Percentiles rank a stretch among this genome's conserved stretches.
phyloP scores from a whole-genome alignment of 169 alveolate species.

The Plasmodium chabaudi region DNA sequence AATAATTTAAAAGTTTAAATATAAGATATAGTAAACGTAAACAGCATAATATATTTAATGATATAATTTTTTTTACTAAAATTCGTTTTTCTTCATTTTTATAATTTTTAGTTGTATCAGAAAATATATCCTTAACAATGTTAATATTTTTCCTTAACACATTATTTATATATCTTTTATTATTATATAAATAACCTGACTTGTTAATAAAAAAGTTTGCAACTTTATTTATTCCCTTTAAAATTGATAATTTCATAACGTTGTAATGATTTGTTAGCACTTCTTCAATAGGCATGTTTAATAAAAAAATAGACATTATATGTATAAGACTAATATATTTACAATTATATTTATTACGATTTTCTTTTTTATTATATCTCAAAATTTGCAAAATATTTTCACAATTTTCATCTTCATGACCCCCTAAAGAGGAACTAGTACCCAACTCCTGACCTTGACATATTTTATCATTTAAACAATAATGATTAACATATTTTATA shows the following conservation, averaged over 20 bases:
- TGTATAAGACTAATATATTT: constrained; percentile 44
- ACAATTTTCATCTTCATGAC: neutral
- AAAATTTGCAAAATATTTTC: neutral
- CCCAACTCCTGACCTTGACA: neutral
- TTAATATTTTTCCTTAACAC: constrained; percentile 13
- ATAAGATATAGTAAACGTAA: constrained; percentile 48
- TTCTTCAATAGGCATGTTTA: constrained; percentile 25
- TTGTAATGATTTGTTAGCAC: neutral
- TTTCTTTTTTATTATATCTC: constrained; percentile 10
- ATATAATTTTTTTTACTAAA: constrained; percentile 26
- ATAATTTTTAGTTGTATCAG: neutral
- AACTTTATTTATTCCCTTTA: constrained; percentile 43
- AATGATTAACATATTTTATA: neutral
- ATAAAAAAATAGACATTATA: constrained; percentile 25
- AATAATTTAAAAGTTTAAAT: constrained; percentile 29
- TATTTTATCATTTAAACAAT: neutral
- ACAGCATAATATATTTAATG: constrained; percentile 14
- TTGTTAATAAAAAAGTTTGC: constrained; percentile 61
- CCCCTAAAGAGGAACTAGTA: neutral
- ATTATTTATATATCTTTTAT: constrained; percentile 34
- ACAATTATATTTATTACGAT: constrained; percentile 36
- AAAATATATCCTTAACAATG: constrained; percentile 17
- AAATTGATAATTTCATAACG: constrained; percentile 31
- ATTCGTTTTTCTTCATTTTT: constrained; percentile 3
- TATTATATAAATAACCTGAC: constrained; percentile 2